Base-by-base conservation (phyloP, 2,329 filamentous ascomycete species). In the Talaromyces rugulosus region DNA sequence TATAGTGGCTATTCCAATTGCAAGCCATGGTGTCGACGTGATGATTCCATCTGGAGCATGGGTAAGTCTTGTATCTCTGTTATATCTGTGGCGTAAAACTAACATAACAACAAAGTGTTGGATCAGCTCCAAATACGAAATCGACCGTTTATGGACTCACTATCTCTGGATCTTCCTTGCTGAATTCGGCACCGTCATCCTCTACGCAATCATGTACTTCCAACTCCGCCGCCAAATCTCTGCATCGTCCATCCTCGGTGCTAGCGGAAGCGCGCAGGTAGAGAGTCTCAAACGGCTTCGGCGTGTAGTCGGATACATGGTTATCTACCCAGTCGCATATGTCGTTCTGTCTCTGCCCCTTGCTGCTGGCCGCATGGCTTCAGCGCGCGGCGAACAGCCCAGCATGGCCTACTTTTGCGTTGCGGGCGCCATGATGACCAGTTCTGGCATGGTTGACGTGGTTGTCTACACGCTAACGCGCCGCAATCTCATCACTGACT, bases 331-430 rank as follows among this genome's bases (percentile, higher is more conserved):
- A 1, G 69, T 82, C 12, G 77, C 75, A 11, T 90, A 90, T 69
- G 83, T 84, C 4, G 74, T 87, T 12, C 66, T 85, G 47, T 89
- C 88, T 61, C 80, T 92, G 30, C 88, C 89, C 1, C 79, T 85
- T 7, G 87, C 86, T 2, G 78, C 77, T 2, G 77, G 76, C 30
- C 76, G 77, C 50, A 80, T 80, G 77, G 72, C 75, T 18, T 73
- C 74, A 4, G 75, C 75, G 6, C 70, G 72, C 52, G 73, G 74
- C 18, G 59, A 71, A 16, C 67, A 62, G 1, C 72, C 76, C 1
- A 74, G 67, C 28, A 59, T 75, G 3, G 76, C 77, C 16, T 80
- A 81, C 63, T 79, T 84, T 58, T 83, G 80, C 67, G 74, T 82
- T 23, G 79, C 82, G 0, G 85, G 83, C 34, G 79, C 82, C 5